Conservation (phyloP, 805 yeast genomes). For the Yarrowia sp. region DNA sequence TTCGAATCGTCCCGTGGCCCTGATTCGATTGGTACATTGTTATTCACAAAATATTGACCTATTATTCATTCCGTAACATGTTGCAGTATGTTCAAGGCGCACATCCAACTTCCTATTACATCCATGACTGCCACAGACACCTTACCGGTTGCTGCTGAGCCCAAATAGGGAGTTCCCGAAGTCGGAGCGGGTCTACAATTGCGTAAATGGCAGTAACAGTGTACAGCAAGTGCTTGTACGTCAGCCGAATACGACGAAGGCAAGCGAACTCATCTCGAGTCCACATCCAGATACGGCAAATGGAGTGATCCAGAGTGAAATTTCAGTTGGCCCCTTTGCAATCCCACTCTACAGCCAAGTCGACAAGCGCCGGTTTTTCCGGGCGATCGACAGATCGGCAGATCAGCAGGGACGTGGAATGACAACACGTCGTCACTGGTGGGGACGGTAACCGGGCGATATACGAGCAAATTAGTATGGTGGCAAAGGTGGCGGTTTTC, state of each 20-base stretch:
- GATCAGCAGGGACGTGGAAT: constrained; percentile 35
- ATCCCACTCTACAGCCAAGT: not conserved
- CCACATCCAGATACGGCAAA: not conserved
- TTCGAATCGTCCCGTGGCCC: not conserved
- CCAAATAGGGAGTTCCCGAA: not conserved
- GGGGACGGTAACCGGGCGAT: not conserved
- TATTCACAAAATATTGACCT: no score
- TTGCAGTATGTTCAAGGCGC: no score
- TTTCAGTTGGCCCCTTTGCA: not conserved
- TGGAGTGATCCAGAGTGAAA: constrained; percentile 1
- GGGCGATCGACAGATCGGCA: constrained; percentile 16
- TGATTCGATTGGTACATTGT: not conserved
- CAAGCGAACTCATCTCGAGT: not conserved
- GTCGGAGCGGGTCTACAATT: not conserved
- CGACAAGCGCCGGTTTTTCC: constrained; percentile 20
- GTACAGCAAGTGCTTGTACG: not conserved
- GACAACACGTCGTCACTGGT: constrained; percentile 9
- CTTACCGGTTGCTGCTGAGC: not conserved
- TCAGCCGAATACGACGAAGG: not conserved
- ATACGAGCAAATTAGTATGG: not conserved
- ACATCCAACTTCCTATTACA: not conserved
- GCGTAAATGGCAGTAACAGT: not conserved
- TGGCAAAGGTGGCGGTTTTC: not conserved
- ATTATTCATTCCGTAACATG: no score
- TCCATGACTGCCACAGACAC: not conserved